Percentiles rank a stretch among this genome's conserved stretches.
Conservation (phyloP, 1,139 yeast genomes). For the Maudiozyma humilis region DNA sequence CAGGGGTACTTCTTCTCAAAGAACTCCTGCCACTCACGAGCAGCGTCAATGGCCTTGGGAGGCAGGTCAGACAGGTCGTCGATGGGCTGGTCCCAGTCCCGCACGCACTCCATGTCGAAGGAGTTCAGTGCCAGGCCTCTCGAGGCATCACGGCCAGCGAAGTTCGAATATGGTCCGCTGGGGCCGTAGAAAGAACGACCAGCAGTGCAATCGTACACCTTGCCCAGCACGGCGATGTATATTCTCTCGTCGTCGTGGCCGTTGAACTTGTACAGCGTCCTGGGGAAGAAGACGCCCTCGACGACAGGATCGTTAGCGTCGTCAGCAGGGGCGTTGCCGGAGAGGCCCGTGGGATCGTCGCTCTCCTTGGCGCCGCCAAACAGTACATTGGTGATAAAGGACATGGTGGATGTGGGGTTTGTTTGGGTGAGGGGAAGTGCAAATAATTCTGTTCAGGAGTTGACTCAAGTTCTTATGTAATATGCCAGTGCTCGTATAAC, state of each 20-base stretch:
- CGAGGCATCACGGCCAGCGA: constrained; percentile 96
- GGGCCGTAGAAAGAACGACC: constrained; percentile 93
- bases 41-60: constrained; percentile 53
- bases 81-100: constrained; percentile 58
- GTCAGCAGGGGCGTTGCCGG: constrained; percentile 9
- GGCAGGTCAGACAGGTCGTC: constrained; percentile 60
- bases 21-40: constrained; percentile 80
- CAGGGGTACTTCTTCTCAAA: constrained; percentile 70
- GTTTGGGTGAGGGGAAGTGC: too few species aligned
- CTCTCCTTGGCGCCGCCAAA: constrained; percentile 34
- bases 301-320: constrained; percentile 49
- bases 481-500: too few species aligned
- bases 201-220: constrained; percentile 73
- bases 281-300: constrained; percentile 75
- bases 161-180: constrained; percentile 88
- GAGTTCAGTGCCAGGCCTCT: constrained; percentile 88
- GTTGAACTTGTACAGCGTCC: constrained; percentile 61
- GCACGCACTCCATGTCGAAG: constrained; percentile 58
- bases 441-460: too few species aligned
- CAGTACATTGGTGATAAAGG: constrained; percentile 33
- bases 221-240: constrained; percentile 74
- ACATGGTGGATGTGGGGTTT: constrained; percentile 28
- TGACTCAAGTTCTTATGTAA: too few species aligned
- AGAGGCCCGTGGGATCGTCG: constrained; percentile 34
- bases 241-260: constrained; percentile 75